Evolutionary conservation across 179 eudicot species (phyloP), one percentile per base, ranked within the genome.

Genomic region (Silene coronaria): DNA sequence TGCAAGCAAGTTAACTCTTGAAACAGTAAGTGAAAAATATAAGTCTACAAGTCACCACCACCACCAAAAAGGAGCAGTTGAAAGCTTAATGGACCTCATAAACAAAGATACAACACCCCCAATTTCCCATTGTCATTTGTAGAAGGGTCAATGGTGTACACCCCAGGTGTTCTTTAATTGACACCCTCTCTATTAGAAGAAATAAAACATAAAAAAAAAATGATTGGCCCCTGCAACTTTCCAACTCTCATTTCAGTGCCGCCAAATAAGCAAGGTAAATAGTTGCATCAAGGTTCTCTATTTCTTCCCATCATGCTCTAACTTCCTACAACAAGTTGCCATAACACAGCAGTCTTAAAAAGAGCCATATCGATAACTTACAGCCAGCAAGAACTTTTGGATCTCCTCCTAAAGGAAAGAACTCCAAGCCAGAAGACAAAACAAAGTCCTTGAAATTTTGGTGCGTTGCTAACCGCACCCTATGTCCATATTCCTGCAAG

Each of bases 391-490:
- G 92, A 78, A 90, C 83, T 87, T 88, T 88, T 12, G 98, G 98
- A 83, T 93, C 98, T 58, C 97, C 98, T 72, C 96, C 96, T 24
- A 93, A 85, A 68, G 93, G 90, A 78, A 80, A 93, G 84, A 93
- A 93, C 85, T 93, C 98, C 89, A 93, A 76, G 61, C 98, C 97
- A 84, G 93, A 81, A 71, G 89, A 30, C 88, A 86, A 77, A 59
- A 93, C 97, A 75, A 91, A 91, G 75, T 90, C 96, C 75, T 84
- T 83, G 82, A 93, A 93, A 81, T 93, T 90, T 51, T 83, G 79
- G 76, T 93, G 98, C 75, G 98, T 93, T 3, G 97, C 98, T 76
- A 93, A 73, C 80, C 98, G 86, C 70, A 93, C 96, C 77, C 93
- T 84, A 79, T 93, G 98, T 28, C 98, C 98, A 86, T 81, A 79